Percentiles rank a stretch among this genome's conserved stretches.
These are phyloP conservation scores for Cyberlindnera sargentensis DNA, from an alignment of 805 yeast species.

Conservation along the genomic window DNA sequence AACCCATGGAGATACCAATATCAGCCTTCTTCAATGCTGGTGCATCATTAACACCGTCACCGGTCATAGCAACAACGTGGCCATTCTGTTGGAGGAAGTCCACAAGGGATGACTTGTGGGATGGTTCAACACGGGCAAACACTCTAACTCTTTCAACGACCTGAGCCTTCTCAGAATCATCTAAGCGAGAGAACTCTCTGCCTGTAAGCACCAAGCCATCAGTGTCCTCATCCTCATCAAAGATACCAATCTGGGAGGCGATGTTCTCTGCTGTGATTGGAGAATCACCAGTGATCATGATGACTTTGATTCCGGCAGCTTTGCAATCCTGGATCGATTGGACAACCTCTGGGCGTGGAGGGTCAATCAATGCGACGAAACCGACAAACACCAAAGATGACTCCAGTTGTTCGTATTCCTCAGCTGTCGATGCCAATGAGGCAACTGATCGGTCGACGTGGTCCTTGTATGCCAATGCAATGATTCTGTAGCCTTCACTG, in stretches of 20 bases:
- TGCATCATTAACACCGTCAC: constrained; percentile 61
- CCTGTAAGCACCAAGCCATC: constrained; percentile 31
- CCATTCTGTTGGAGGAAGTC: constrained; percentile 38
- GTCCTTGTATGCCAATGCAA: constrained; percentile 31
- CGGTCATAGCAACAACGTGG: constrained; percentile 57
- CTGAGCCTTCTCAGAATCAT: constrained; percentile 30
- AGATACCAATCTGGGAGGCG: constrained; percentile 37
- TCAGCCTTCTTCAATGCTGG: constrained; percentile 58
- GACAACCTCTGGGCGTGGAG: constrained; percentile 34
- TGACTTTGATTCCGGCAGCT: constrained; percentile 36
- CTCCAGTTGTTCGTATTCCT: constrained; percentile 30
- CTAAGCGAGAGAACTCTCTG: constrained; percentile 28
- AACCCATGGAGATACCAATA: constrained; percentile 59
- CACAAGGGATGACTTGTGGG: constrained; percentile 45
- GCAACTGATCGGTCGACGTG: constrained; percentile 27
- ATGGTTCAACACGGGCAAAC: constrained; percentile 52
- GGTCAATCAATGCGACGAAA: constrained; percentile 37
- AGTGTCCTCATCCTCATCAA: constrained; percentile 21
- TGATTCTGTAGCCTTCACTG: constrained; percentile 23
- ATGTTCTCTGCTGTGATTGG: constrained; percentile 46
- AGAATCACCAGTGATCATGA: constrained; percentile 48
- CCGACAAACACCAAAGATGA: constrained; percentile 30
- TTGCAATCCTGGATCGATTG: constrained; percentile 29
- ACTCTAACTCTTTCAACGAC: constrained; percentile 39
- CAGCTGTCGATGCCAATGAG: constrained; percentile 23